Base-by-base conservation (phyloP, 768 basidiomycete species). In the Termitomyces sp. region DNA sequence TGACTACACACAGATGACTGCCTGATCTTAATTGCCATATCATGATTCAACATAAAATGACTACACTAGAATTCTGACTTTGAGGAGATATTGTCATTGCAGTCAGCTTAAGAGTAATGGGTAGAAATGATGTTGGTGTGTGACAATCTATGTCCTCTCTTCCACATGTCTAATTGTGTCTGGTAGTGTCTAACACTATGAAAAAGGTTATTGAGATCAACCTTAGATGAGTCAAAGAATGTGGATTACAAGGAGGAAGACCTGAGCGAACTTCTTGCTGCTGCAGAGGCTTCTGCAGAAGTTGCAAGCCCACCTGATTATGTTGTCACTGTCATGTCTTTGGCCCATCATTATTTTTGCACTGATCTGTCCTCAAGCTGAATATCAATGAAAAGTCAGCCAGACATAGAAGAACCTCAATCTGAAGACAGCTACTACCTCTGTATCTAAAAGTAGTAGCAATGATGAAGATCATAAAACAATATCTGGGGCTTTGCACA, bases 171-270 rank as follows among this genome's bases (percentile, higher is more conserved):
- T 61, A 33, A 54, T 26, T 16, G 22, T 59, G 34, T 30, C 24
- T 56, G 40, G 27, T 68, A 98, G 96, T 96, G 0, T 93, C 89
- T 20, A 95, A 95, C 54, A 98, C 96, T 16, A 93, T 99, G 61
- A 98, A 96, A 82, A 99, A 98, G 80, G 95, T 99, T 62, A 98
- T 99, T 66, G 97, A 99, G 78, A 99, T 99, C 75, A 98, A 98
- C 77, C n/a, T n/a, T n/a, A n/a, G n/a, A n/a, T n/a, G n/a, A n/a
- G n/a, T n/a, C n/a, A n/a, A n/a, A n/a, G n/a, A n/a, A n/a, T n/a
- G n/a, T n/a, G n/a, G n/a, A n/a, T n/a, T n/a, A n/a, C n/a, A n/a
- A n/a, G n/a, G n/a, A n/a, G n/a, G n/a, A n/a, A n/a, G n/a, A n/a
- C n/a, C n/a, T n/a, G n/a, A n/a, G n/a, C n/a, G n/a, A n/a, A n/a